phyloP scores from a whole-genome alignment of 352 stramenopile genomes.

The Globisporangium lucens region DNA sequence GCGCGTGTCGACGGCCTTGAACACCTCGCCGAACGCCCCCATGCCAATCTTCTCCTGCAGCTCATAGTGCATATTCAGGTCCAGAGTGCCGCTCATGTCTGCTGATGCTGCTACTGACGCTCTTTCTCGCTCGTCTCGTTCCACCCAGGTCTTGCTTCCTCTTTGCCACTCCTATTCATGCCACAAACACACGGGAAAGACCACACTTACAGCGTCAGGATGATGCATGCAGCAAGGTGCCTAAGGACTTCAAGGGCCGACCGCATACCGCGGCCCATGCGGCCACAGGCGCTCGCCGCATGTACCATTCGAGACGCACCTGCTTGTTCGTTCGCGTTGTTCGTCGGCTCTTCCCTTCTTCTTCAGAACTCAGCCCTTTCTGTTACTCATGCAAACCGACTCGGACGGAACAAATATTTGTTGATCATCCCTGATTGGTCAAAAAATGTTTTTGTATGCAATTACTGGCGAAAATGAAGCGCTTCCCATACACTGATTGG shows the following conservation, averaged over 20 bases:
- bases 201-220: neutral
- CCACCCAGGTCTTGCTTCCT: neutral
- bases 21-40: slow-evolving; percentile 82
- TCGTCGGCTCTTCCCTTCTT: neutral
- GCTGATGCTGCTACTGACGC: neutral
- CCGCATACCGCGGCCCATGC: neutral
- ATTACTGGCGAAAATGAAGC: slow-evolving; percentile 16
- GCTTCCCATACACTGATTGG: neutral
- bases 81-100: slow-evolving; percentile 47
- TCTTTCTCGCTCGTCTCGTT: neutral
- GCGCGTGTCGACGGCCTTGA: slow-evolving; percentile 64
- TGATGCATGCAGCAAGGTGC: neutral
- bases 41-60: slow-evolving; percentile 78
- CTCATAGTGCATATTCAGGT: slow-evolving; percentile 64
- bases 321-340: neutral
- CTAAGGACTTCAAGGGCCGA: neutral
- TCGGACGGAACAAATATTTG: neutral
- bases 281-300: neutral
- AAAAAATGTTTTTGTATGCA: neutral
- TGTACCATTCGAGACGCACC: neutral
- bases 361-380: slow-evolving; percentile 3
- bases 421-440: neutral
- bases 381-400: neutral
- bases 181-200: neutral
- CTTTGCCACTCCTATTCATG: neutral